Percentiles rank a stretch among this genome's conserved stretches.
Conservation (phyloP, 495 filamentous ascomycete species). For the Xylaria curta region DNA sequence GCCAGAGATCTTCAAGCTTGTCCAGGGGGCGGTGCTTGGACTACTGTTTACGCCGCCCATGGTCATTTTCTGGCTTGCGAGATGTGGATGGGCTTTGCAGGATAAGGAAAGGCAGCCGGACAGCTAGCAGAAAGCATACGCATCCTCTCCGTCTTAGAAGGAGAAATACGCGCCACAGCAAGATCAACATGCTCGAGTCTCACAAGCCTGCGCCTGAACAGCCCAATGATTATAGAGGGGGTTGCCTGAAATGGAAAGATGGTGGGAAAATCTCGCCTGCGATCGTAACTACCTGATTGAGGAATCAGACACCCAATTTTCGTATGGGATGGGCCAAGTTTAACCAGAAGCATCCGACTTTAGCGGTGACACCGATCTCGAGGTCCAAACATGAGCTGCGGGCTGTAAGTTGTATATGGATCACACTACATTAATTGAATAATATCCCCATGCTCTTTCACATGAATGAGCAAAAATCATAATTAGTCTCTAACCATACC, state of each 20-base stretch:
- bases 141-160: neutral
- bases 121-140: neutral
- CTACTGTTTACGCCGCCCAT: constrained; percentile 49
- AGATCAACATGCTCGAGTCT: neutral
- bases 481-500: constrained; percentile 51
- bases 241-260: neutral
- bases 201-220: neutral
- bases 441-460: constrained; percentile 1
- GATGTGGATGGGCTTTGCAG: constrained; percentile 48
- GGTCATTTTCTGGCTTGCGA: constrained; percentile 51
- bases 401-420: constrained; percentile 6
- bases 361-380: neutral
- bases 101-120: neutral
- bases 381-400: too few relatives aligned
- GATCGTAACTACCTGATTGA: neutral
- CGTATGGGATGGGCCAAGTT: too few relatives aligned
- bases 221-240: neutral
- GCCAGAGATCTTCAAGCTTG: constrained; percentile 52
- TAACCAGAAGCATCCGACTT: neutral
- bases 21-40: constrained; percentile 50
- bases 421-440: constrained; percentile 23
- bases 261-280: neutral
- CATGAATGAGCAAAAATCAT: too few relatives aligned
- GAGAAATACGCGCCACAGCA: neutral
- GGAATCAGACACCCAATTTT: neutral